Conservation (phyloP, 2,329 filamentous ascomycete species). For the Nannizziopsis barbatae region DNA sequence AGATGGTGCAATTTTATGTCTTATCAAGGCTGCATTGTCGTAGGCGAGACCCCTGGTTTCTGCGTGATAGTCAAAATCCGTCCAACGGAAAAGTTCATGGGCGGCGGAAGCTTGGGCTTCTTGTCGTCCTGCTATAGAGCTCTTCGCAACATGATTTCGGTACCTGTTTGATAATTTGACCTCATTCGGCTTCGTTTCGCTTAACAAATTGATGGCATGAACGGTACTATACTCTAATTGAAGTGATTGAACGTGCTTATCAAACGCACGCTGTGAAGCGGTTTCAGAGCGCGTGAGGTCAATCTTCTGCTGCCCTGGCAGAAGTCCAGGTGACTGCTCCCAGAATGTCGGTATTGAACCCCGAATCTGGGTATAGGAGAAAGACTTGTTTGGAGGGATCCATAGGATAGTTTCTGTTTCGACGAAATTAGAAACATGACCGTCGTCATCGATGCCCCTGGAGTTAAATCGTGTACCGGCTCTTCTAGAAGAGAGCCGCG, state of each 20-base stretch:
- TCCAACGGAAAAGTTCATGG: conserved; percentile 64
- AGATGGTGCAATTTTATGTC: conserved; percentile 63
- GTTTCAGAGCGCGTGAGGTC: conserved; percentile 77
- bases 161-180: conserved; percentile 72
- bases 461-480: conserved; percentile 94
- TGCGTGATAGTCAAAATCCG: conserved; percentile 93
- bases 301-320: conserved; percentile 91
- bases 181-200: conserved; percentile 75
- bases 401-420: conserved; percentile 91
- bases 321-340: conserved; percentile 80
- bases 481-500: conserved; percentile 75
- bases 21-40: conserved; percentile 78
- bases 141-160: conserved; percentile 62
- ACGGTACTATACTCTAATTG: conserved; percentile 79
- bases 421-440: conserved; percentile 97
- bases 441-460: conserved; percentile 94
- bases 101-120: conserved; percentile 47
- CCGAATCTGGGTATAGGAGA: conserved; percentile 86
- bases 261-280: conserved; percentile 85
- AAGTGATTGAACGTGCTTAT: conserved; percentile 86
- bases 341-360: conserved; percentile 94
- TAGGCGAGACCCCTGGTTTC: conserved; percentile 80
- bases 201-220: conserved; percentile 89
- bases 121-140: conserved; percentile 51
- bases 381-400: conserved; percentile 64